phyloP scores from a whole-genome alignment of 2,329 filamentous ascomycete genomes.

The Penicillium sp. region DNA sequence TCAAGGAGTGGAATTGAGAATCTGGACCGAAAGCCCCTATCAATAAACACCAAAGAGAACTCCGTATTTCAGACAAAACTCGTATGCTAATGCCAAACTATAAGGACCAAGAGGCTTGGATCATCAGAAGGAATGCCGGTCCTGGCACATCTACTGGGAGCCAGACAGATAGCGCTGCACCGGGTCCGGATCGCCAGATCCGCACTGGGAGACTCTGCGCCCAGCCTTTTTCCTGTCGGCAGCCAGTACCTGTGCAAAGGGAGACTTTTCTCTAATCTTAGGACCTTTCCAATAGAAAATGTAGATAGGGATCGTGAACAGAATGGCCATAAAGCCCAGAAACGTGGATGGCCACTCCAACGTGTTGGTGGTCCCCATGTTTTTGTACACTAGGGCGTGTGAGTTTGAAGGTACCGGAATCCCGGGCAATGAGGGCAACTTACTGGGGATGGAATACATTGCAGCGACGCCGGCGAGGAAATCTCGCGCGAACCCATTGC shows the following conservation, averaged over 20 bases:
- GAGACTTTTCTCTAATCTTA: slow-evolving; percentile 55
- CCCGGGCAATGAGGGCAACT: slow-evolving; percentile 15
- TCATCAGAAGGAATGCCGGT: too few relatives aligned
- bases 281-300: slow-evolving; percentile 65
- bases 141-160: neutral
- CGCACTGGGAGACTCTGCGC: slow-evolving; percentile 25
- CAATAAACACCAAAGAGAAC: too few relatives aligned
- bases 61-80: too few relatives aligned
- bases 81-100: too few relatives aligned
- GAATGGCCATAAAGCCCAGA: slow-evolving; percentile 57
- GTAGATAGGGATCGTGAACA: slow-evolving; percentile 63
- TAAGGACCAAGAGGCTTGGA: too few relatives aligned
- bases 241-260: slow-evolving; percentile 62
- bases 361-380: slow-evolving; percentile 52
- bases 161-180: slow-evolving; percentile 24
- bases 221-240: slow-evolving; percentile 36
- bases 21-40: too few relatives aligned
- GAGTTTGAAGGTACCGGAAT: neutral
- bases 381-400: slow-evolving; percentile 37
- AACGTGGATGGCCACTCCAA: slow-evolving; percentile 60
- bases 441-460: slow-evolving; percentile 55
- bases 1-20: too few relatives aligned
- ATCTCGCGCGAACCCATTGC: slow-evolving; percentile 63
- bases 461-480: slow-evolving; percentile 62
- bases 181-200: slow-evolving; percentile 26